These are phyloP conservation scores for Penicillium decumbens DNA, from an alignment of 2,329 filamentous ascomycete genomes.

Conservation along the genomic window DNA sequence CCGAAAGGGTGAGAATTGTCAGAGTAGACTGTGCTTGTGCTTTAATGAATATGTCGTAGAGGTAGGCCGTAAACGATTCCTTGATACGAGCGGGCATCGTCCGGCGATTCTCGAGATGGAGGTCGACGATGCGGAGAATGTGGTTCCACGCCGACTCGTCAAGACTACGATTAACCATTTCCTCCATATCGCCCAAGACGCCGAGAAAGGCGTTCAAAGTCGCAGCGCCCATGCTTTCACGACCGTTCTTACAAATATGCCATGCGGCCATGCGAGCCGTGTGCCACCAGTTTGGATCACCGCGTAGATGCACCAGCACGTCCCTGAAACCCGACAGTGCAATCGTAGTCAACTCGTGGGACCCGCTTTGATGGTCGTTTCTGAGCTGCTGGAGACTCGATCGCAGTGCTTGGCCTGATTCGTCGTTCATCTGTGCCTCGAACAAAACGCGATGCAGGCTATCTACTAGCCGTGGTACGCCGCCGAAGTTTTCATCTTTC, in stretches of 20 bases:
- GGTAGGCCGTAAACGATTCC: conserved; percentile 25
- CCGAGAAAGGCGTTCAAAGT: conserved; percentile 43
- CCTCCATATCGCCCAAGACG: conserved; percentile 23
- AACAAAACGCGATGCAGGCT: conserved; percentile 59
- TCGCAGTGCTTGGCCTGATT: conserved; percentile 46
- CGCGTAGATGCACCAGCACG: conserved; percentile 33
- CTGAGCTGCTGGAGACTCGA: conserved; percentile 49
- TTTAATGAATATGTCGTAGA: conserved; percentile 16
- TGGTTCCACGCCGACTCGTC: conserved; percentile 18
- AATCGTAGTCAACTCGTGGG: conserved; percentile 53
- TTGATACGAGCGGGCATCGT: conserved; percentile 23
- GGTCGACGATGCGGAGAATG: conserved; percentile 24
- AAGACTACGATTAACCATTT: conserved; percentile 22
- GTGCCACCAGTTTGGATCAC: conserved; percentile 49
- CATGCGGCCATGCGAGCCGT: conserved; percentile 55
- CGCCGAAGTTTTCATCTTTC: conserved; percentile 45
- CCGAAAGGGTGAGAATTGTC: conserved; percentile 57
- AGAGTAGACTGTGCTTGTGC: conserved; percentile 26
- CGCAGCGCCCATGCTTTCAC: conserved; percentile 62
- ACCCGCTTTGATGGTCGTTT: conserved; percentile 56
- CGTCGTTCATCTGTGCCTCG: conserved; percentile 48
- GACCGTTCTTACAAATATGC: conserved; percentile 61
- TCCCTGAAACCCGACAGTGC: conserved; percentile 51
- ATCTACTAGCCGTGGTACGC: conserved; percentile 56
- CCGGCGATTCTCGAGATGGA: conserved; percentile 22